phyloP scores from a whole-genome alignment of 768 basidiomycete species.

The Hortiboletus flavorubellus region DNA sequence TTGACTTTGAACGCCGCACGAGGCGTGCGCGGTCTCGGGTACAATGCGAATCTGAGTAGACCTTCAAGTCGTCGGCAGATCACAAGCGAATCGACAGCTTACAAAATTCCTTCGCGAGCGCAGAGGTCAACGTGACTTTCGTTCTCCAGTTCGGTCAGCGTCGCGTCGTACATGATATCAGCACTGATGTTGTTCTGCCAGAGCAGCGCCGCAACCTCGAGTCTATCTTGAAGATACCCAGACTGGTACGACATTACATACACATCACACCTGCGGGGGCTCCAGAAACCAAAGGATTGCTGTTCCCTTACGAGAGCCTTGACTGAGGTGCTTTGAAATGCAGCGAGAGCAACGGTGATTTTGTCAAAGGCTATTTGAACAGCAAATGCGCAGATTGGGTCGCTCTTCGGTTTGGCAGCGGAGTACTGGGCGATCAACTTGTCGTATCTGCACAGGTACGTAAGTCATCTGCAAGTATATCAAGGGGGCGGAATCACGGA shows the following conservation, averaged over 20 bases:
- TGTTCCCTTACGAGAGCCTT: conserved; percentile 72
- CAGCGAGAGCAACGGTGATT: conserved; percentile 65
- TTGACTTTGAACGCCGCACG: conserved; percentile 76
- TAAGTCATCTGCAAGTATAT: background rate
- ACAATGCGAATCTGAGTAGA: conserved; percentile 50
- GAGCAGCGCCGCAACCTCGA: conserved; percentile 71
- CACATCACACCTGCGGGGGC: conserved; percentile 85
- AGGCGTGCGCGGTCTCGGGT: conserved; percentile 50
- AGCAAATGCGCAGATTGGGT: conserved; percentile 63
- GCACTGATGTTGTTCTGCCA: conserved; percentile 84
- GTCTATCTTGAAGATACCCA: conserved; percentile 71
- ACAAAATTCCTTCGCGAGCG: conserved; percentile 82
- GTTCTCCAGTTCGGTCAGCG: conserved; percentile 56
- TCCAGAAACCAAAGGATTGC: conserved; percentile 85
- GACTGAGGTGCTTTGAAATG: conserved; percentile 63
- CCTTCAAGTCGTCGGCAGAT: conserved; percentile 34
- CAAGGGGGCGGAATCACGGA: conserved; percentile 28
- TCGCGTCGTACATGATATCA: conserved; percentile 84
- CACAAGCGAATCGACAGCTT: conserved; percentile 23
- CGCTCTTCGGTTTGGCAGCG: conserved; percentile 49
- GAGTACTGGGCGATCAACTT: conserved; percentile 60
- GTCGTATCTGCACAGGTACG: conserved; percentile 55
- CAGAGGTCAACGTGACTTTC: conserved; percentile 68
- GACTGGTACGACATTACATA: conserved; percentile 78
- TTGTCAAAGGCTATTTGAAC: conserved; percentile 78